phyloP scores from a whole-genome alignment of 768 basidiomycete species.

The Suillus weaverae region DNA sequence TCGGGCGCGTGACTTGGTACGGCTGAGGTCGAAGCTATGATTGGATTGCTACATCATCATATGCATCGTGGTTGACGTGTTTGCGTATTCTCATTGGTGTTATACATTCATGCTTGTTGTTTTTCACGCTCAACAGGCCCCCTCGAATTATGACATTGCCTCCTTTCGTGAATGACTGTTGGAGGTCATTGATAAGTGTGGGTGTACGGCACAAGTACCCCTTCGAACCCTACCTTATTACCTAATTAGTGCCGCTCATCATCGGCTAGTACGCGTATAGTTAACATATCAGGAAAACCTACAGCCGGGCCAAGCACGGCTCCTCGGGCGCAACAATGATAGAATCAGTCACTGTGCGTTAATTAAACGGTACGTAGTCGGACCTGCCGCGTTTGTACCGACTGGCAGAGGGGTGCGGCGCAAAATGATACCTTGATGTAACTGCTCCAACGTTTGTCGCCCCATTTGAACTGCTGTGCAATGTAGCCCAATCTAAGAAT shows the following conservation, averaged over 20 bases:
- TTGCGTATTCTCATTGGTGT: not conserved
- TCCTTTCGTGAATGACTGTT: not conserved
- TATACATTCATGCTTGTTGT: not conserved
- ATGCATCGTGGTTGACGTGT: not conserved
- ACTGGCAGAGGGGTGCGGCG: not conserved
- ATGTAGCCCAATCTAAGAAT: not conserved
- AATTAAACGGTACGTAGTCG: not conserved
- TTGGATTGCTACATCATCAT: not conserved
- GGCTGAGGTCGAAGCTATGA: constrained; percentile 4
- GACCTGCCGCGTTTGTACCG: not conserved
- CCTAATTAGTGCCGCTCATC: not conserved
- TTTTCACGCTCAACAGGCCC: not conserved
- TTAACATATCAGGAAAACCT: not conserved
- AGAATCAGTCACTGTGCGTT: not conserved
- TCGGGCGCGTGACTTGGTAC: constrained; percentile 36
- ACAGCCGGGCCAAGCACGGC: not conserved
- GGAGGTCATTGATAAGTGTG: not conserved
- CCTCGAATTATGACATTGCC: not conserved
- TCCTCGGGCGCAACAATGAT: not conserved
- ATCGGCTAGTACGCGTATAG: not conserved
- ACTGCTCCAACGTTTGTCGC: not conserved
- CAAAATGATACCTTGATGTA: not conserved
- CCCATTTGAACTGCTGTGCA: not conserved
- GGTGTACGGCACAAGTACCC: not conserved
- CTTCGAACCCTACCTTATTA: not conserved